Evolutionary conservation across 495 filamentous ascomycete genomes (phyloP).

Genomic region (Xeromyces bisporus): DNA sequence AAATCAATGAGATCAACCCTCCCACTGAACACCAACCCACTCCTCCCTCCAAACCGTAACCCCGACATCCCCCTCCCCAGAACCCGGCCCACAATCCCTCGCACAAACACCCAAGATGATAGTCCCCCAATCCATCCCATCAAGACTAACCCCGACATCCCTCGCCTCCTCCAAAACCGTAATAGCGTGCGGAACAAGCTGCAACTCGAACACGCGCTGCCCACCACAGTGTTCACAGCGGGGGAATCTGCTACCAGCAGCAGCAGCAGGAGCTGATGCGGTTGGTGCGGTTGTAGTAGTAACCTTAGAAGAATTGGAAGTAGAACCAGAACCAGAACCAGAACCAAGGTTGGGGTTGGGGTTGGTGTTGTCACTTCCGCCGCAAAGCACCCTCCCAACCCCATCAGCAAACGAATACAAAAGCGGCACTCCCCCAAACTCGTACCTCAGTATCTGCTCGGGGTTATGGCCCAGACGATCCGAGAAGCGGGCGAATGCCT

Average conservation of each 20-base stretch:
- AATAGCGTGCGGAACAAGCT: slow-evolving; percentile 83
- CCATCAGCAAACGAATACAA: slow-evolving; percentile 63
- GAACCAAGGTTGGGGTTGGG: too few relatives aligned
- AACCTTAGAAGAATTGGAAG: too few relatives aligned
- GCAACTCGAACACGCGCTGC: slow-evolving; percentile 56
- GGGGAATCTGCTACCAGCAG: neutral
- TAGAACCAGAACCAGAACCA: too few relatives aligned
- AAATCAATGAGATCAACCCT: slow-evolving; percentile 24
- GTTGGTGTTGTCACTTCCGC: neutral
- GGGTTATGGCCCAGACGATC: slow-evolving; percentile 81
- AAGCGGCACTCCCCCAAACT: slow-evolving; percentile 64
- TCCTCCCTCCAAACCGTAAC: slow-evolving; percentile 67
- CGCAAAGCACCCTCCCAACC: slow-evolving; percentile 47
- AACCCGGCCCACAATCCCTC: slow-evolving; percentile 49
- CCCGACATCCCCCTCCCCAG: slow-evolving; percentile 35
- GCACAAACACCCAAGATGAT: slow-evolving; percentile 79
- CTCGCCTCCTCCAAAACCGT: slow-evolving; percentile 71
- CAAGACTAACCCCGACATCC: slow-evolving; percentile 42
- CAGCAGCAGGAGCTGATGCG: too few relatives aligned
- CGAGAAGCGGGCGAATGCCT: slow-evolving; percentile 77
- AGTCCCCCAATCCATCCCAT: slow-evolving; percentile 98
- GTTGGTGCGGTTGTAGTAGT: too few relatives aligned
- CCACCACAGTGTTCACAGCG: slow-evolving; percentile 3
- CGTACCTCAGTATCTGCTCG: slow-evolving; percentile 85
- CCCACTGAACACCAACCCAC: slow-evolving; percentile 96